Evolutionary conservation across 371 early-diverging fungal species (phyloP).

Genomic region (Neoconidiobolus thromboides): DNA sequence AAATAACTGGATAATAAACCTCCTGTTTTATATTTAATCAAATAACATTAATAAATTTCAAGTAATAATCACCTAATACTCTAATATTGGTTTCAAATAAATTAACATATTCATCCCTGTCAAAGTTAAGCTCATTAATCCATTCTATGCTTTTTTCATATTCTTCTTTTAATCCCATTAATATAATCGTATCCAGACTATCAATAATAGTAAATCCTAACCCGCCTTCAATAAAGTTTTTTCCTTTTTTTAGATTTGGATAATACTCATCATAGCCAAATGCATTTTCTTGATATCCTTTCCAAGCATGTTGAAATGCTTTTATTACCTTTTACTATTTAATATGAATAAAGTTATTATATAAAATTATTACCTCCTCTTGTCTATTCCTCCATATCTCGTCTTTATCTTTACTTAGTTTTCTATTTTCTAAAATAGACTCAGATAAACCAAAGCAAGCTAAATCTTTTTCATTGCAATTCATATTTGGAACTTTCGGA

Average conservation of each 20-base stretch:
- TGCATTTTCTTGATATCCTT: conserved; percentile 52
- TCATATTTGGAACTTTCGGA: background rate
- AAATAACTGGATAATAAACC: conserved; percentile 63
- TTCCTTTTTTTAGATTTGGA: conserved; percentile 30
- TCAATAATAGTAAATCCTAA: conserved; percentile 63
- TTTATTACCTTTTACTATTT: conserved; percentile 13
- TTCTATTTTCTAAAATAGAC: background rate
- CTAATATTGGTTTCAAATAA: conserved; percentile 91
- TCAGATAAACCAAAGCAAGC: background rate
- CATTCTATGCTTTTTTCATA: conserved; percentile 43
- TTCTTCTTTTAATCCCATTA: conserved; percentile 60
- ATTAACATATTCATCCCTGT: conserved; percentile 51
- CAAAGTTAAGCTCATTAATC: conserved; percentile 37
- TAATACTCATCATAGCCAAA: conserved; percentile 70
- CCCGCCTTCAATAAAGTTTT: conserved; percentile 7
- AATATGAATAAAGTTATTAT: too few species aligned
- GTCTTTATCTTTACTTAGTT: background rate
- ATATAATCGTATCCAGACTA: conserved; percentile 57
- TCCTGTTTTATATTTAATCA: conserved; percentile 11
- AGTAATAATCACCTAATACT: conserved; percentile 35
- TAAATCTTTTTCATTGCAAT: background rate
- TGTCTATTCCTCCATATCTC: background rate
- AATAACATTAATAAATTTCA: too few species aligned
- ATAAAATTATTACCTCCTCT: background rate
- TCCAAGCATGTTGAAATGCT: conserved; percentile 52